phyloP scores from a whole-genome alignment of 2,329 filamentous ascomycete genomes.

The Dissoconium aciculare region DNA sequence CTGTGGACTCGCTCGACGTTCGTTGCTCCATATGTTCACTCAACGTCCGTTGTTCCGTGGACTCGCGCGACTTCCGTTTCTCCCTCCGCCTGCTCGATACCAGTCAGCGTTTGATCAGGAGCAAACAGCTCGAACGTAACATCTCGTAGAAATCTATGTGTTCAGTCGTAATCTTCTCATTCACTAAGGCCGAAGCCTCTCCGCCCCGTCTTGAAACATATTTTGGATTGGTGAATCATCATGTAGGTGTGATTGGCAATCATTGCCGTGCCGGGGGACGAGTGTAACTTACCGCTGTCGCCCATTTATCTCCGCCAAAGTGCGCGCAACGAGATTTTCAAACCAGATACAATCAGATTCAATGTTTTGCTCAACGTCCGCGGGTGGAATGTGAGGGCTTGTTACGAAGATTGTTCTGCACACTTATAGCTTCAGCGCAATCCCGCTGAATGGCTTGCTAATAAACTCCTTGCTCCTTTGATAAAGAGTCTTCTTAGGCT shows the following conservation, averaged over 20 bases:
- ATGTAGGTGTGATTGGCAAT: not conserved
- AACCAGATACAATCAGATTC: too few relatives aligned
- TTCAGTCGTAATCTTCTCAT: slow-evolving; percentile 17
- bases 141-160: slow-evolving; percentile 19
- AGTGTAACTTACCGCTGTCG: too few relatives aligned
- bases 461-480: slow-evolving; percentile 1
- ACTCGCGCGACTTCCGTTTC: too few relatives aligned
- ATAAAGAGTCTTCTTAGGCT: not conserved
- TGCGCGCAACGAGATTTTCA: too few relatives aligned
- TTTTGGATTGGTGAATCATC: slow-evolving; percentile 7
- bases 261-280: too few relatives aligned
- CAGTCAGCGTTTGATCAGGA: too few relatives aligned
- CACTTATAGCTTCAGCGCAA: not conserved
- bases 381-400: not conserved
- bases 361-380: not conserved
- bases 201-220: slow-evolving; percentile 24
- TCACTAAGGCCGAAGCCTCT: slow-evolving; percentile 15
- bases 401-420: not conserved
- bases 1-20: too few relatives aligned
- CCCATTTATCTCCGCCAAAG: too few relatives aligned
- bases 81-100: too few relatives aligned
- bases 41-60: too few relatives aligned
- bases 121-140: too few relatives aligned
- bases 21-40: too few relatives aligned
- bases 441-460: not conserved